These are phyloP conservation scores for Solanum corneliomulleri DNA, from an alignment of 257 asterid species.

Conservation along the genomic window DNA sequence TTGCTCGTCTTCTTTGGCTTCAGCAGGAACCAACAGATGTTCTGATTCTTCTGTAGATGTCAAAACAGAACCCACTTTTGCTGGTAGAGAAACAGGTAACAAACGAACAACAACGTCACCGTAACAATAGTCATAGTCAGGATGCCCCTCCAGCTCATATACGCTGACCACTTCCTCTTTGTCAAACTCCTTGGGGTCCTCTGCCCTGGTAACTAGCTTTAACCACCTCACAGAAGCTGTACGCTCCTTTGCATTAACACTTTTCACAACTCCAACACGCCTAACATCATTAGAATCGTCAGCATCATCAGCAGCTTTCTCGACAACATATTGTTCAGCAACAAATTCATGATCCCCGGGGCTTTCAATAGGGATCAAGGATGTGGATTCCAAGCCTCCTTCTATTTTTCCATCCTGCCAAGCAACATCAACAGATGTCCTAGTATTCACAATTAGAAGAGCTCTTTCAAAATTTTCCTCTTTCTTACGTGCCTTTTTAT, in stretches of 20 bases:
- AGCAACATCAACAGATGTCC: slow-evolving; percentile 66
- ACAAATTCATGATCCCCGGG: slow-evolving; percentile 99
- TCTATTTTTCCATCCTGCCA: slow-evolving; percentile 93
- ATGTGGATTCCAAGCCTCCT: slow-evolving; percentile 47
- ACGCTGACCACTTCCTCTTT: slow-evolving; percentile 92
- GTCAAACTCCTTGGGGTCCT: slow-evolving; percentile 82
- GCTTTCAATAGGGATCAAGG: slow-evolving; percentile 78
- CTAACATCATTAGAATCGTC: slow-evolving; percentile 49
- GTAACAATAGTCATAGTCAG: slow-evolving; percentile 94
- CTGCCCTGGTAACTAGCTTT: slow-evolving; percentile 73
- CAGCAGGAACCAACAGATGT: slow-evolving; percentile 20
- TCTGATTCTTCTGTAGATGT: slow-evolving; percentile 18
- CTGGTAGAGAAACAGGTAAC: slow-evolving; percentile 57
- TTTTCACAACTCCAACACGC: slow-evolving; percentile 85
- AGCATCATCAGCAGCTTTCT: slow-evolving; percentile 72
- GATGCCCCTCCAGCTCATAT: slow-evolving; percentile 97
- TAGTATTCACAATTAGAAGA: slow-evolving; percentile 54
- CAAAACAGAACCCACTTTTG: slow-evolving; percentile 14
- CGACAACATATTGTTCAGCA: slow-evolving; percentile 94
- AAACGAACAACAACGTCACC: slow-evolving; percentile 96
- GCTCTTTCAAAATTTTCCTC: slow-evolving; percentile 86
- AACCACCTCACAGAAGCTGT: slow-evolving; percentile 91
- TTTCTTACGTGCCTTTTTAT: slow-evolving; percentile 72
- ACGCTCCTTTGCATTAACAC: slow-evolving; percentile 80
- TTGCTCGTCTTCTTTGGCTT: slow-evolving; percentile 19